Conservation (phyloP, 306 rosid genomes). For the Castanea sativa region DNA sequence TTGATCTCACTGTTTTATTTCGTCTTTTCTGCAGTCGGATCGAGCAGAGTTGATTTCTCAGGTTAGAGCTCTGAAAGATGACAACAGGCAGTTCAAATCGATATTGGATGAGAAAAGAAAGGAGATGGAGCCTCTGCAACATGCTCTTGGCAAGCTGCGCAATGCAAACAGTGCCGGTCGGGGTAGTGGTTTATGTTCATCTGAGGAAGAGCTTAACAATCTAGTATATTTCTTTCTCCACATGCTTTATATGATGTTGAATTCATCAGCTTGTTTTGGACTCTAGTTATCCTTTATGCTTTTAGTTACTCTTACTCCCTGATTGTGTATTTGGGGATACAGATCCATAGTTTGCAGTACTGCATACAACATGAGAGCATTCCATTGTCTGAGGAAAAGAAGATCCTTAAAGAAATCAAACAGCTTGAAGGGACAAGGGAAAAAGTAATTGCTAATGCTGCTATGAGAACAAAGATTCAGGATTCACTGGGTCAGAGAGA, state of each 20-base stretch:
- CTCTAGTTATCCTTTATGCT: conserved; percentile 1
- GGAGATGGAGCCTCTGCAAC: conserved; percentile 86
- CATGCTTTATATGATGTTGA: conserved; percentile 15
- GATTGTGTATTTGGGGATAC: conserved; percentile 34
- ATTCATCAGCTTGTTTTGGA: conserved; percentile 12
- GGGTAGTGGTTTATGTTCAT: conserved; percentile 70
- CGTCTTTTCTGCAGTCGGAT: conserved; percentile 50
- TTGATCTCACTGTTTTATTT: conserved; percentile 8
- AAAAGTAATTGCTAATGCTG: conserved; percentile 78
- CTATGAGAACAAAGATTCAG: conserved; percentile 81
- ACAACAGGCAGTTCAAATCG: conserved; percentile 58
- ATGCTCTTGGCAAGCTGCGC: conserved; percentile 91
- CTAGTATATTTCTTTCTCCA: conserved; percentile 42
- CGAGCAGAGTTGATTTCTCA: conserved; percentile 75
- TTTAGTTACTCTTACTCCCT: conserved; percentile 6
- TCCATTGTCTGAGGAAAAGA: conserved; percentile 85
- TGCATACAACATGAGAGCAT: conserved; percentile 97
- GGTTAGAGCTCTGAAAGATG: conserved; percentile 69
- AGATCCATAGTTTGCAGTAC: conserved; percentile 79
- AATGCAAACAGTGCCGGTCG: conserved; percentile 58
- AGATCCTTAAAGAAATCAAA: conserved; percentile 81
- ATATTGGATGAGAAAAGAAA: conserved; percentile 71
- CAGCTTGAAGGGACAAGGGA: conserved; percentile 94
- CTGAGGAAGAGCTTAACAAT: conserved; percentile 86
- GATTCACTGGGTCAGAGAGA: conserved; percentile 78